Percentiles rank a stretch among this genome's conserved stretches.
Conservation (phyloP, 169 alveolate genomes). For the Fabrea salina region DNA sequence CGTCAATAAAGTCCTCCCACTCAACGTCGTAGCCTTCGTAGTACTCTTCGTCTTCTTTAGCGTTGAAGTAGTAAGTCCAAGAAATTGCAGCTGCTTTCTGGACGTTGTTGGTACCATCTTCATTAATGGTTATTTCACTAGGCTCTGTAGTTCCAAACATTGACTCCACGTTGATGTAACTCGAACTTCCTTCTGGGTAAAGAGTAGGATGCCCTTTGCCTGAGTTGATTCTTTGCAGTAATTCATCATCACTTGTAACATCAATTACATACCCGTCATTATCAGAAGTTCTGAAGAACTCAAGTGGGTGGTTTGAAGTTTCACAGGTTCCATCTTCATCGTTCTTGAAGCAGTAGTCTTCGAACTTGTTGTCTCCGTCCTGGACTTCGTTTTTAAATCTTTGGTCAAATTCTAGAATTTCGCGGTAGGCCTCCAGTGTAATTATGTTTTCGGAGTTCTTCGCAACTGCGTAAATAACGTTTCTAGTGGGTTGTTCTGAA, state of each 20-base stretch:
- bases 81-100: not conserved
- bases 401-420: not conserved
- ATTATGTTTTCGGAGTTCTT: not conserved
- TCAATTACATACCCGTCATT: not conserved
- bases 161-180: not conserved
- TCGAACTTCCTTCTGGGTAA: not conserved
- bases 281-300: not conserved
- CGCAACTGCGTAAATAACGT: not conserved
- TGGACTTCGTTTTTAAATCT: not conserved
- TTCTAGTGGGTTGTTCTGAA: not conserved
- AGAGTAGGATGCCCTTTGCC: not conserved
- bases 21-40: not conserved
- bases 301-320: not conserved
- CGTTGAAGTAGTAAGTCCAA: not conserved
- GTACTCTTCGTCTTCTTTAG: not conserved
- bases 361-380: not conserved
- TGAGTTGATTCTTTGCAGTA: not conserved
- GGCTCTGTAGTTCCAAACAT: not conserved
- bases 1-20: not conserved
- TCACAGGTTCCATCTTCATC: not conserved
- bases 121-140: not conserved
- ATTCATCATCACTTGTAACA: not conserved
- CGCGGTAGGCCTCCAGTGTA: not conserved
- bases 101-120: slow-evolving; percentile 6
- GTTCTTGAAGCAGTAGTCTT: not conserved